These are phyloP conservation scores for Manihot esculenta DNA, from an alignment of 441 rosid species.

Conservation along the genomic window DNA sequence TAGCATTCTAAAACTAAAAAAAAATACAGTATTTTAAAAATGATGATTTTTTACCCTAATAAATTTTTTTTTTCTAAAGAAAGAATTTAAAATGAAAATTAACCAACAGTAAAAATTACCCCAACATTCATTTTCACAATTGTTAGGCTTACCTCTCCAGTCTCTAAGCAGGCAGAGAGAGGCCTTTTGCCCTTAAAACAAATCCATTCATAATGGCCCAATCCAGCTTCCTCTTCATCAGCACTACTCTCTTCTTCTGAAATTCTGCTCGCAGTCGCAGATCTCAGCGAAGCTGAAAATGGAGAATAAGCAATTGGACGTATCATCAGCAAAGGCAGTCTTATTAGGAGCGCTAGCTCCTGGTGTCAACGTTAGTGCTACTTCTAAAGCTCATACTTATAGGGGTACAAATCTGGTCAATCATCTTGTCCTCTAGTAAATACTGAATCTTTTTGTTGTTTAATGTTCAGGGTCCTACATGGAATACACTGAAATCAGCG, in stretches of 20 bases:
- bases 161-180: no score
- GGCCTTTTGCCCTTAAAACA: background rate
- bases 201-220: background rate
- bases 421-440: background rate
- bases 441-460: constrained; percentile 11
- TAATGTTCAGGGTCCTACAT: constrained; percentile 71
- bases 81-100: no score
- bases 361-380: constrained; percentile 72
- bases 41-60: no score
- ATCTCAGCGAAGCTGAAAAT: constrained; percentile 19
- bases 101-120: no score
- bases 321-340: constrained; percentile 77
- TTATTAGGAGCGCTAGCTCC: constrained; percentile 84
- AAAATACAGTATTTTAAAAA: no score
- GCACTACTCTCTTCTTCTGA: background rate
- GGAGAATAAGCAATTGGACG: constrained; percentile 34
- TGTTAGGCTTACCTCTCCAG: no score
- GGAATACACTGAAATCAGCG: constrained; percentile 71
- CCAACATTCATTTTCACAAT: no score
- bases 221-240: background rate
- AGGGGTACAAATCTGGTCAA: background rate
- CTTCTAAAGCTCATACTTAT: background rate
- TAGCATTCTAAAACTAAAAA: no score
- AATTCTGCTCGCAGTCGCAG: constrained; percentile 2
- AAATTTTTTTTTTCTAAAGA: no score